These are phyloP conservation scores for Tricholoma matsutake DNA, from an alignment of 768 basidiomycete species.

Conservation along the genomic window DNA sequence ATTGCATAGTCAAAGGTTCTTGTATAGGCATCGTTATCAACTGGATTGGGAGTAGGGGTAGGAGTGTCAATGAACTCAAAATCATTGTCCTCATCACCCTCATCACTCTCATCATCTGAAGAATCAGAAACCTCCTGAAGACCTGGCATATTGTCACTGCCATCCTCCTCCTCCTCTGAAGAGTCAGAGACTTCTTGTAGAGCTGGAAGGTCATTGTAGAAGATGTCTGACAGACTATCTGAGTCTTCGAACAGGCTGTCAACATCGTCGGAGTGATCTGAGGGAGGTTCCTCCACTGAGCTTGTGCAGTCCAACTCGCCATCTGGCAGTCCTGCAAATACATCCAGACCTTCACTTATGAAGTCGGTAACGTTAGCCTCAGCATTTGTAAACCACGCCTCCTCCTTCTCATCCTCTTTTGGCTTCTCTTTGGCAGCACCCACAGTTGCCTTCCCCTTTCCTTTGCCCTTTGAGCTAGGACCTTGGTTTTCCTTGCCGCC, in stretches of 20 bases:
- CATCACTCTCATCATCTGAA: too few species aligned
- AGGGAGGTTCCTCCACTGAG: background rate
- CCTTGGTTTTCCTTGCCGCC: background rate
- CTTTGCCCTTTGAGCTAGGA: background rate
- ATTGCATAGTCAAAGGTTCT: background rate
- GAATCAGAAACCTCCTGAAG: too few species aligned
- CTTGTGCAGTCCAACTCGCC: background rate
- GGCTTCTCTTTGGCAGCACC: slow-evolving; percentile 2
- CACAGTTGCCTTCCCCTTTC: background rate
- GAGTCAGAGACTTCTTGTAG: too few species aligned
- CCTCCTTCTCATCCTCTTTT: slow-evolving; percentile 11
- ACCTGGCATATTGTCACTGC: too few species aligned
- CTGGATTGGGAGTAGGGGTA: background rate
- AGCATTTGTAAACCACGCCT: background rate
- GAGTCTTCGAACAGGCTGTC: background rate
- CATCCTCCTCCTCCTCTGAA: too few species aligned
- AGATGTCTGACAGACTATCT: background rate
- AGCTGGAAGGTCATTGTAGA: too few species aligned
- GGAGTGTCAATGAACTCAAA: background rate
- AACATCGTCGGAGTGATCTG: too few species aligned
- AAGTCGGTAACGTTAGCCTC: slow-evolving; percentile 1
- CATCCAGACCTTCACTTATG: background rate
- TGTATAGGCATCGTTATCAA: background rate
- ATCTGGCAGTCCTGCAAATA: background rate
- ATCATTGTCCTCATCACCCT: too few species aligned